Base-by-base conservation (phyloP, 768 basidiomycete genomes). In the Mycena rosella region DNA sequence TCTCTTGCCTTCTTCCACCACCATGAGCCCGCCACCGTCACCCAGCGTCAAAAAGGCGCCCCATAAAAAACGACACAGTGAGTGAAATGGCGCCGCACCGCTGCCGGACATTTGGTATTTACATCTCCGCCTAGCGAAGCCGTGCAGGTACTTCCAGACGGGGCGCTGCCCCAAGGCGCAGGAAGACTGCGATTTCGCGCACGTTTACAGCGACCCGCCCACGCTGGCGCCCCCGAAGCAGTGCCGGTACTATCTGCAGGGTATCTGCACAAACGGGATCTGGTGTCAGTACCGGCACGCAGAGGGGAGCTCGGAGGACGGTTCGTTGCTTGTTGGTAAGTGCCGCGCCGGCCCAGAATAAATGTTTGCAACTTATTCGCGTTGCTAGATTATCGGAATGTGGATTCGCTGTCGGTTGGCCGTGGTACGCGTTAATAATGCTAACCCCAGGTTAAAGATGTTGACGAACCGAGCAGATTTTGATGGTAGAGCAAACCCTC, bases 11-110 rank as follows among this genome's bases (percentile, higher is more conserved):
- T 34, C 24, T 51, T 29, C 61, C 38, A 17, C 63, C 18, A 65
- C 68, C 57, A 69, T 61, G 63, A 47, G 42, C 55, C 45, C 32
- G n/a, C 48, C 63, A 30, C 40, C 68, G 27, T 18, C 65, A 14
- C 24, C 53, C n/a, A 54, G 34, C 27, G 32, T 58, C 55, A 63
- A 59, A 40, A 71, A 61, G 32, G 34, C 61, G 17, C 24, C 61
- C 45, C 65, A 63, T n/a, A 71, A 71, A 67, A 71, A 71, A 30
- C 69, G 69, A 48, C 69, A 71, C 52, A 71, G 69, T 71, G 53
- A 26, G 69, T 71, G 17, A 7, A 11, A 27, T 24, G 11, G 15
- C 47, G 38, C 20, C 45, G n/a, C 18, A 14, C 18, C 34, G 32
- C 38, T 9, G 22, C 14, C 36, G 0, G n/a, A 45, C 13, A 13